These are phyloP conservation scores for Cryptosporidium felis DNA, from an alignment of 169 alveolate species.

Conservation along the genomic window DNA sequence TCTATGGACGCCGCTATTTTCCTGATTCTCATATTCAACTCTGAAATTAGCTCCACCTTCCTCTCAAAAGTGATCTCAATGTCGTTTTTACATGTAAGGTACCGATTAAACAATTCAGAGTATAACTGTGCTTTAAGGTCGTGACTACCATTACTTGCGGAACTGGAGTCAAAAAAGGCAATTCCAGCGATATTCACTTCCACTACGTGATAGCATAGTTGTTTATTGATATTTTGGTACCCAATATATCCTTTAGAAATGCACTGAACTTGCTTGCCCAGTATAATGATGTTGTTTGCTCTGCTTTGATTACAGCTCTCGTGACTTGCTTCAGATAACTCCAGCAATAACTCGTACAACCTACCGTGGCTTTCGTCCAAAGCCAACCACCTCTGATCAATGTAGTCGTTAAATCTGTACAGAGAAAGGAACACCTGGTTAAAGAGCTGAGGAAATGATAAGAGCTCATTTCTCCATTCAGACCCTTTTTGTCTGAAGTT, in stretches of 20 bases:
- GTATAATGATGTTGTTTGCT: too few species aligned
- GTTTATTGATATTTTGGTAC: too few species aligned
- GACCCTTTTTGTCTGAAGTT: not conserved
- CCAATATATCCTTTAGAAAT: too few species aligned
- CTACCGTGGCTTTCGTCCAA: conserved; percentile 13
- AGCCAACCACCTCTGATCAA: conserved; percentile 49
- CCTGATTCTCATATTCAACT: not conserved
- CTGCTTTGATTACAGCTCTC: too few species aligned
- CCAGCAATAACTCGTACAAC: not conserved
- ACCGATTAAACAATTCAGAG: conserved; percentile 4
- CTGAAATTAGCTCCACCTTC: not conserved
- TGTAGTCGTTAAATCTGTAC: conserved; percentile 32
- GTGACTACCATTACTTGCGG: too few species aligned
- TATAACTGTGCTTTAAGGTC: too few species aligned
- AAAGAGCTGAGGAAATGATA: conserved; percentile 30
- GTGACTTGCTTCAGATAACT: not conserved
- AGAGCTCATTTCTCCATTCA: conserved; percentile 45
- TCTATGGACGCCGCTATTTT: conserved; percentile 26
- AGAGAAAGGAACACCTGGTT: conserved; percentile 16
- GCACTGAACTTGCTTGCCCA: too few species aligned
- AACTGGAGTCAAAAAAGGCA: too few species aligned
- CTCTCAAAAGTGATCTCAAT: conserved; percentile 52
- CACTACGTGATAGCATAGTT: too few species aligned
- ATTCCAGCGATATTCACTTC: too few species aligned
- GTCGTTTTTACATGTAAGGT: conserved; percentile 23